Base-by-base conservation (phyloP, 2,329 filamentous ascomycete species). In the Nigrospora oryzae region DNA sequence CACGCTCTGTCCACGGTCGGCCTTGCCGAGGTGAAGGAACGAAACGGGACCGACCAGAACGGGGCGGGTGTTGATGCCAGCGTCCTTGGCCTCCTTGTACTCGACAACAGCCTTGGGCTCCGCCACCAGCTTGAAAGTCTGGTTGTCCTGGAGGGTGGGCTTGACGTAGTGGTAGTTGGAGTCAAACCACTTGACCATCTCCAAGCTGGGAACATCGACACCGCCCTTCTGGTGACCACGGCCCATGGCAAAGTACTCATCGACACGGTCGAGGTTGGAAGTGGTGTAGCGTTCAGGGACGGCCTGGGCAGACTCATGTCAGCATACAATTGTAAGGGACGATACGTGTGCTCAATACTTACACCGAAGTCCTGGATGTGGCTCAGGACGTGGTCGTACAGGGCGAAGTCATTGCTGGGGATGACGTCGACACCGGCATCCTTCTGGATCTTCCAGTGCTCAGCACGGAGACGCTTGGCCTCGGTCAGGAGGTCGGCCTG, bases 161-260 rank as follows among this genome's bases (percentile, higher is more conserved):
- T 97, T 97, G 75, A 97, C 93, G 71, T 98, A 98, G 81, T 97
- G 93, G 84, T 98, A 98, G 86, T 98, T 98, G 56, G 89, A 95
- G 80, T 98, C 93, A 67, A 98, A 98, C 93, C 93, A 98, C 81
- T 98, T 98, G 62, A 98, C 93, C 93, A 98, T 98, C 81, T 98
- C 93, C 71, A 95, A 76, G 63, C 79, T 81, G 59, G 91, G 89
- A 56, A 97, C 93, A 70, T 98, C 93, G 59, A 97, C 79, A 69
- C 87, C 81, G 64, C 83, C 81, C 83, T 89, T 94, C 75, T 98
- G 93, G 75, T 94, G 90, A 66, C 93, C 93, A 84, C 93, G 88
- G 64, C 93, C 93, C 89, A 98, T 95, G 71, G 93, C 93, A 65
- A 98, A 98, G 84, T 96, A 97, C 75, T 95, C 84, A 74, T 98